Base-by-base conservation (phyloP, 1,139 yeast genomes). In the Pichia sp. region DNA sequence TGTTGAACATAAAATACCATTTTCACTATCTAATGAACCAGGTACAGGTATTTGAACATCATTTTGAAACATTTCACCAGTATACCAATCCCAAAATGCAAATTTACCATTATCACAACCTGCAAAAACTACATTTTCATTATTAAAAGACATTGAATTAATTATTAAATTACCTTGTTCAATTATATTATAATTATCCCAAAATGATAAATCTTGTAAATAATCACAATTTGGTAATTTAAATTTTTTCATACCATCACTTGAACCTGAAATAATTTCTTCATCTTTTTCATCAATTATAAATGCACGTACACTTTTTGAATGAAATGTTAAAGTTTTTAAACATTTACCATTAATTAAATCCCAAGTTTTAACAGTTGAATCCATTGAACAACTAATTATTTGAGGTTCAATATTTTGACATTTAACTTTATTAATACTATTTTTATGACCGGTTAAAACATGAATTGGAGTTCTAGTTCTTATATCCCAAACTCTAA, bases 401-500 rank as follows among this genome's bases (percentile, higher is more conserved):
- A 94, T 70, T 60, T 92, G 97, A 0, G 98, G 97, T 51, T 87
- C 95, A 1, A 77, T 76, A 1, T 76, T 71, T 47, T 84, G 82
- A 47, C 89, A 71, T 35, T 70, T 69, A 2, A 92, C 82, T 38
- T 82, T 73, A 40, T 83, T 80, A 9, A 94, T 76, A 25, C 94
- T 85, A 35, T 78, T 75, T 51, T 78, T 75, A 63, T 94, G 98
- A 0, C 98, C 98, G 3, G 81, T 70, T 39, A 94, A 67, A 0
- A 84, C 84, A 73, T 83, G 82, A 0, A 86, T 81, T 20, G 90
- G 82, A 3, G 76, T 67, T 45, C 94, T 70, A 0, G 95, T 78
- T 48, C 98, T 71, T 48, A 92, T 82, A 63, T 94, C 99, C 99
- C 99, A 94, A 4, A 87, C 82, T 47, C 95, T 68, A 0, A 90